Evolutionary conservation across 306 rosid species (phyloP).

Genomic region (Medicago lupulina): DNA sequence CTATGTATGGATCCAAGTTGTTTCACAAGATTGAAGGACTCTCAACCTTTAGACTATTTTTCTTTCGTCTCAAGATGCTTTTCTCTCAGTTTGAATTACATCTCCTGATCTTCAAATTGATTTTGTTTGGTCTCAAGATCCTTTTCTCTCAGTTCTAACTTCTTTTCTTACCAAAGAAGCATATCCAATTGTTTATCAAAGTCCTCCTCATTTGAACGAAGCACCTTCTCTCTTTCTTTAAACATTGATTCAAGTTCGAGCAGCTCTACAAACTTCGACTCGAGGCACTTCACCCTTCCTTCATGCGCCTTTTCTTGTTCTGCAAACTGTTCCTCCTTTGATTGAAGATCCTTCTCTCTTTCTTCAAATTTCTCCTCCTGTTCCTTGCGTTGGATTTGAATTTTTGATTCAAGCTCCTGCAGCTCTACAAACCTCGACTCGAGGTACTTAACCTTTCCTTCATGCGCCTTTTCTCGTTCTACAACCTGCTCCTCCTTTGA

Average conservation of each 20-base stretch:
- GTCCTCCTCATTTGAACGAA: background rate
- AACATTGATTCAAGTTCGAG: constrained; percentile 28
- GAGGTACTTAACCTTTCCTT: no score
- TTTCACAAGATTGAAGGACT: constrained; percentile 15
- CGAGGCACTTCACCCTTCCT: constrained; percentile 19
- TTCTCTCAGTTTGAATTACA: background rate
- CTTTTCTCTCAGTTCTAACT: background rate
- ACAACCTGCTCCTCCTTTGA: no score
- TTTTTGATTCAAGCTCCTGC: constrained; percentile 12
- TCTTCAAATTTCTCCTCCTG: background rate
- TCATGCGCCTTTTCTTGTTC: background rate
- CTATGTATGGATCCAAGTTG: background rate
- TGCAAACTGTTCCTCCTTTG: background rate
- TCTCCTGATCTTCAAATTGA: constrained; percentile 21
- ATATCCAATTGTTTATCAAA: no score
- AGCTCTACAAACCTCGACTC: no score
- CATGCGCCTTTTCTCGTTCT: no score
- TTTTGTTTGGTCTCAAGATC: constrained; percentile 24
- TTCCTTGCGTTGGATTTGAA: background rate
- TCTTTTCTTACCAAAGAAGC: background rate
- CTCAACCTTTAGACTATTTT: constrained; percentile 9
- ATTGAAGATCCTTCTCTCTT: background rate
- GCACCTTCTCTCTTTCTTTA: background rate
- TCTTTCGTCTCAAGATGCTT: constrained; percentile 37
- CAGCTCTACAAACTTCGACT: background rate